phyloP scores from a whole-genome alignment of 148 eudicot species.

The Hydrangea macrophylla region DNA sequence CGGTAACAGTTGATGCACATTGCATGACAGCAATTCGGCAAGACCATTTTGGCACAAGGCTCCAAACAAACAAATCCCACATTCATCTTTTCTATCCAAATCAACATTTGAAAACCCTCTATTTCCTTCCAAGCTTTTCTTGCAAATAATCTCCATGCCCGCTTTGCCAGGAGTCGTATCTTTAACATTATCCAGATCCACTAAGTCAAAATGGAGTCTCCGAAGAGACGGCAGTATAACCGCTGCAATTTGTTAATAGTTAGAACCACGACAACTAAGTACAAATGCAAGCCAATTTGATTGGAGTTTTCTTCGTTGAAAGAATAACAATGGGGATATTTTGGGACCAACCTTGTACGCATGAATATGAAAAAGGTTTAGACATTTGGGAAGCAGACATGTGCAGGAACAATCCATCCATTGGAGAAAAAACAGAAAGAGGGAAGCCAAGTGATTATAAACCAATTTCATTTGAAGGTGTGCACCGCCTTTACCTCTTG shows the following conservation, averaged over 20 bases:
- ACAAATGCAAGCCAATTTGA: too few relatives aligned
- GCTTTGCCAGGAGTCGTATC: conserved; percentile 18
- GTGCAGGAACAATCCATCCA: conserved; percentile 65
- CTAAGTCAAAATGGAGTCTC: conserved; percentile 54
- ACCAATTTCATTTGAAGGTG: conserved; percentile 61
- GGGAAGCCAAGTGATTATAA: conserved; percentile 43
- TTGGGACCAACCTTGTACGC: conserved; percentile 48
- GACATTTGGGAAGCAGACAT: conserved; percentile 44
- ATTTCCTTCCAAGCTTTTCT: conserved; percentile 28
- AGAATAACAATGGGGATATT: too few relatives aligned
- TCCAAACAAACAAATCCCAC: conserved; percentile 78
- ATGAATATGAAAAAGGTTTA: conserved; percentile 48
- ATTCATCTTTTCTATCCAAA: conserved; percentile 66
- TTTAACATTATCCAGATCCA: conserved; percentile 29
- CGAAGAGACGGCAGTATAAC: conserved; percentile 65
- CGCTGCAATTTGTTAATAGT: conserved; percentile 34
- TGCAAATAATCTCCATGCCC: conserved; percentile 16
- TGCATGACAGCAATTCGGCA: too few relatives aligned
- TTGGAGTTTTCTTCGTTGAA: too few relatives aligned
- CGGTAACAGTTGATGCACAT: conserved; percentile 75
- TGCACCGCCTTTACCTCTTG: conserved; percentile 49
- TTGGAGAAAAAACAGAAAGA: conserved; percentile 45
- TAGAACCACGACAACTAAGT: background rate
- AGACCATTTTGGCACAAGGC: too few relatives aligned
- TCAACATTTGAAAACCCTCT: conserved; percentile 25